Conservation (phyloP, 768 basidiomycete genomes). For the Phanerodontia chrysosporium region DNA sequence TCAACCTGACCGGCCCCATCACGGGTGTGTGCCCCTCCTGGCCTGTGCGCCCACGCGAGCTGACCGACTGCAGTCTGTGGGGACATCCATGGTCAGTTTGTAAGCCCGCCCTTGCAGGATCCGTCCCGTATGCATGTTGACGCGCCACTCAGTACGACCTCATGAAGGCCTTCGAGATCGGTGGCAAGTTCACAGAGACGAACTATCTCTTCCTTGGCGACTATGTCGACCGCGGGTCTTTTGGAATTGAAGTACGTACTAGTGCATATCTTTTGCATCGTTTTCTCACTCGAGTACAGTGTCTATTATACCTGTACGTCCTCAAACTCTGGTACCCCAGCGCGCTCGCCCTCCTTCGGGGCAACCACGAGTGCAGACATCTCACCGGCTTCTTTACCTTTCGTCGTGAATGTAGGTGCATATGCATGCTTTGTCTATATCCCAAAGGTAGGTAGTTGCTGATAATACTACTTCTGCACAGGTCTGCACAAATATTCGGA, state of each 20-base stretch:
- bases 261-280: background rate
- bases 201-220: conserved; percentile 95
- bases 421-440: no score
- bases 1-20: conserved; percentile 86
- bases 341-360: conserved; percentile 79
- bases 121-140: background rate
- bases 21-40: conserved; percentile 55
- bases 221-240: conserved; percentile 96
- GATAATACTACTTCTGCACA: conserved; percentile 23
- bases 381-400: conserved; percentile 98
- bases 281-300: conserved; percentile 37
- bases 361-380: conserved; percentile 97
- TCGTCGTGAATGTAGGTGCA: conserved; percentile 83
- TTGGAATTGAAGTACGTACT: conserved; percentile 53
- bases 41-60: background rate
- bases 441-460: background rate
- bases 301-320: conserved; percentile 88
- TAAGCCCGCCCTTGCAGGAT: conserved; percentile 27
- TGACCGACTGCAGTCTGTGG: conserved; percentile 67
- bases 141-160: conserved; percentile 74
- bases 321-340: conserved; percentile 89
- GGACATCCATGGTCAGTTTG: conserved; percentile 97
- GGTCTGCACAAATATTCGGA: conserved; percentile 88
- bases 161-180: conserved; percentile 97
- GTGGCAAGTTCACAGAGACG: conserved; percentile 79